phyloP scores from a whole-genome alignment of 305 asterid genomes.

The Fraxinus velutina region DNA sequence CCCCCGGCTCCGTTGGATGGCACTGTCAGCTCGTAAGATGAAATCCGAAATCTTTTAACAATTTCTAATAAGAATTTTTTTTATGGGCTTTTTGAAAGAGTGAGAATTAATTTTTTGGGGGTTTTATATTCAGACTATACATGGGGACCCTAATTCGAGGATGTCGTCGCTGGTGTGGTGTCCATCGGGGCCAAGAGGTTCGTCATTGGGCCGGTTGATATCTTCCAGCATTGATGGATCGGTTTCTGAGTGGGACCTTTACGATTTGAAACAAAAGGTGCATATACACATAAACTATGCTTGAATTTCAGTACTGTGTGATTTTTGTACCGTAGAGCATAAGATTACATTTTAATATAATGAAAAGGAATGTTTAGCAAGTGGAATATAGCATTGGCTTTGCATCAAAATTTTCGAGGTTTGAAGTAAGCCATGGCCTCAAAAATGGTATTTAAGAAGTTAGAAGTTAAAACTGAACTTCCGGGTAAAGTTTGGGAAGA shows the following conservation, averaged over 20 bases:
- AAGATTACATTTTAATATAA: neutral
- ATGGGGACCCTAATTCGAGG: constrained; percentile 76
- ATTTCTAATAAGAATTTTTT: neutral
- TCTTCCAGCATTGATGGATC: constrained; percentile 94
- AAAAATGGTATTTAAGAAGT: neutral
- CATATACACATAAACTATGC: neutral
- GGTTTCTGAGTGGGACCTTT: constrained; percentile 85
- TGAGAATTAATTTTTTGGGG: neutral
- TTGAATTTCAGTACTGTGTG: neutral
- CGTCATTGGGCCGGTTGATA: constrained; percentile 52
- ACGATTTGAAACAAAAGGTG: constrained; percentile 76
- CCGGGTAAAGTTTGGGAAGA: neutral
- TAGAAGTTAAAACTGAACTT: neutral
- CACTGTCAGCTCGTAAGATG: constrained; percentile 89
- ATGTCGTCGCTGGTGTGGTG: constrained; percentile 93
- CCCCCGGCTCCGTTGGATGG: constrained; percentile 99
- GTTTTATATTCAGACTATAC: constrained; percentile 57
- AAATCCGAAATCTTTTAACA: neutral
- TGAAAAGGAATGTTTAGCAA: neutral
- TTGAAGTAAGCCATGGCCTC: neutral
- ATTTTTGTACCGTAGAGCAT: neutral
- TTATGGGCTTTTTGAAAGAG: neutral
- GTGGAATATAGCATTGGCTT: neutral
- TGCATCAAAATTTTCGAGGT: neutral
- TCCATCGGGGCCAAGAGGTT: constrained; percentile 51